Evolutionary conservation across 306 rosid species (phyloP), one percentile per base, ranked within the genome.

Genomic region (Corylus americana): DNA sequence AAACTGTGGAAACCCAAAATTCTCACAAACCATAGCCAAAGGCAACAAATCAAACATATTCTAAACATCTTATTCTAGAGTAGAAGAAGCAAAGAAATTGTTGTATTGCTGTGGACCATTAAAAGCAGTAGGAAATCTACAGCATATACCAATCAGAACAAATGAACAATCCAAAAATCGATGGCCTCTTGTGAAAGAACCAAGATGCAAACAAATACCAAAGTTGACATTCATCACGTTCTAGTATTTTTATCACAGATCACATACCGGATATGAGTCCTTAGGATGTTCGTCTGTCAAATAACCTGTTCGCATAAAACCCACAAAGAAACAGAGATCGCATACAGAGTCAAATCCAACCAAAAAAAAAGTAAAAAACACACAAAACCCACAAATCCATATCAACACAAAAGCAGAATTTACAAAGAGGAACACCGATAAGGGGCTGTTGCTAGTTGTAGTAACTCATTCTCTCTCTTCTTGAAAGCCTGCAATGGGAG

Each of bases 361-460:
- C 5, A 49, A n/a, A 16, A 73, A 37, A 31, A 7, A 9, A n/a
- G 62, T 77, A 17, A 57, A 53, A 11, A 55, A 47, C 66, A 48
- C 74, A 66, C 81, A 83, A 63, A 76, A 18, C 27, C 47, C 59
- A 50, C 49, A 47, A 68, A 20, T 7, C 16, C 18, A 48, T 4
- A 1, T 13, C 47, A 22, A 63, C 8, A 20, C 0, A 5, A 4
- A 3, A 49, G 42, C 7, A 2, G 9, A 14, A 31, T 8, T 0
- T 5, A 1, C 0, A 20, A 39, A 39, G 44, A 39, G 98, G 98
- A 74, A 88, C 97, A 1, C 97, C 98, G 27, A 93, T 96, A 3
- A 97, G 98, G 10, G 98, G 97, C 50, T 85, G 98, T 29, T 92
- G 93, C 83, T 93, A 95, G 27, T 81, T 86, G 91, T 91, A 91